Conservation (phyloP, 1,284 basidiomycete species). For the Baeospora myosura region DNA sequence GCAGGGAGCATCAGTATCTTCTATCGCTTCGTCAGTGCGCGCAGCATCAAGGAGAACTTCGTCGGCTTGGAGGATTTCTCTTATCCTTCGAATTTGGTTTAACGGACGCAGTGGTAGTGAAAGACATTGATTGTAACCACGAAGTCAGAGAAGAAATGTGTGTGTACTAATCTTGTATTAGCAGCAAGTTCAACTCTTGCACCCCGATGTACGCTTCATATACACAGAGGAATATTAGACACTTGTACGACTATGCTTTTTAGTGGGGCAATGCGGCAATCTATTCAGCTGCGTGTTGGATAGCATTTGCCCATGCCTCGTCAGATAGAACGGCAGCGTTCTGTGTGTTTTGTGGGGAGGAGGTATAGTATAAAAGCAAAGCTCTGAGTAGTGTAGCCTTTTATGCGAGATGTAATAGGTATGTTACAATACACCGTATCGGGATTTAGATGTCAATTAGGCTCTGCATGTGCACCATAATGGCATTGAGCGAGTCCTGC, state of each 20-base stretch:
- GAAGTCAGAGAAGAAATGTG: not conserved
- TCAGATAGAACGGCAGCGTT: too few relatives aligned
- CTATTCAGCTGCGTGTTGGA: too few relatives aligned
- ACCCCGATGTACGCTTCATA: too few relatives aligned
- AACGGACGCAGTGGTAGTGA: conserved; percentile 15
- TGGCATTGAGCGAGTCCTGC: too few relatives aligned
- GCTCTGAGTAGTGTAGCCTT: too few relatives aligned
- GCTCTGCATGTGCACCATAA: too few relatives aligned
- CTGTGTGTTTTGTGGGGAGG: too few relatives aligned
- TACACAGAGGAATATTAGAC: not conserved
- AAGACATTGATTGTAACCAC: not conserved
- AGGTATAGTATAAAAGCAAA: too few relatives aligned
- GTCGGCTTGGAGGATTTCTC: conserved; percentile 67
- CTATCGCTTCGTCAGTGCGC: conserved; percentile 82
- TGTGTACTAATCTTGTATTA: not conserved
- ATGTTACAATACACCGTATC: too few relatives aligned
- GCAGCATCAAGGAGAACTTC: conserved; percentile 97
- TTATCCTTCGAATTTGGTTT: conserved; percentile 84
- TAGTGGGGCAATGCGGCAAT: not conserved
- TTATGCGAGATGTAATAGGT: too few relatives aligned
- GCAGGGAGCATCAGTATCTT: conserved; percentile 89
- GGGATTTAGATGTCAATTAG: too few relatives aligned
- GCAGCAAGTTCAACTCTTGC: not conserved
- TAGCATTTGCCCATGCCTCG: too few relatives aligned
- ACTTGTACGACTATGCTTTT: not conserved